phyloP scores from a whole-genome alignment of 2,329 filamentous ascomycete species.

The Ustulina deusta region DNA sequence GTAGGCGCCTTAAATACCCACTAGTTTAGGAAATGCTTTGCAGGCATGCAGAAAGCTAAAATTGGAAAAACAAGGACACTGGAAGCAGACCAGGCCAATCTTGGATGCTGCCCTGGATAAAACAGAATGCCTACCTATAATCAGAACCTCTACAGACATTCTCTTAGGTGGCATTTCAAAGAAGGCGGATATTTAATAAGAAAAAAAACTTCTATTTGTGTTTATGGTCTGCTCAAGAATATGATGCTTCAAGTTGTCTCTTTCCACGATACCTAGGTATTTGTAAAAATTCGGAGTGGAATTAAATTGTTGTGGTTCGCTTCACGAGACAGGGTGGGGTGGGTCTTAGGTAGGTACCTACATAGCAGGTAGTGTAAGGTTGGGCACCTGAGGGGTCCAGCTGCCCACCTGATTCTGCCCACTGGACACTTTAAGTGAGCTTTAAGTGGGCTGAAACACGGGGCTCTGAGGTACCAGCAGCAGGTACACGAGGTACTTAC shows the following conservation, averaged over 20 bases:
- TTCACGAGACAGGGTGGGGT: slow-evolving; percentile 3
- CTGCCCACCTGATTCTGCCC: slow-evolving; percentile 8
- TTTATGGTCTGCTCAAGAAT: neutral
- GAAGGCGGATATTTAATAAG: neutral
- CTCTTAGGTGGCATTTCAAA: neutral
- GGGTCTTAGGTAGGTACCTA: too few species aligned
- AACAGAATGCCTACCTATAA: too few species aligned
- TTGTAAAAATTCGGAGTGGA: neutral
- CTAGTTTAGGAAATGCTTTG: neutral
- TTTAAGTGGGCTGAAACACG: slow-evolving; percentile 13
- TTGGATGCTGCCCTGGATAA: too few species aligned
- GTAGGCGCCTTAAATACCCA: neutral
- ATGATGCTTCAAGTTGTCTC: neutral
- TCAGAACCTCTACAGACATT: too few species aligned
- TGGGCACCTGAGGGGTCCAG: slow-evolving; percentile 30
- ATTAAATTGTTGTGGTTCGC: slow-evolving; percentile 10
- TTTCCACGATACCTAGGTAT: neutral
- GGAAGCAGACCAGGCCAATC: too few species aligned
- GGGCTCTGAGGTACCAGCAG: slow-evolving; percentile 3
- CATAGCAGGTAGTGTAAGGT: too few species aligned
- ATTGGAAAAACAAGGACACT: slow-evolving; percentile 4
- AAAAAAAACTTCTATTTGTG: neutral
- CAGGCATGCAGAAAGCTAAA: slow-evolving; percentile 9
- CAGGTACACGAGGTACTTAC: slow-evolving; percentile 14
- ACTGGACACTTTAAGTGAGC: slow-evolving; percentile 6